Percentiles rank a stretch among this genome's conserved stretches.
Evolutionary conservation across 495 filamentous ascomycete genomes (phyloP).

Genomic region (Penicillium nucicola): DNA sequence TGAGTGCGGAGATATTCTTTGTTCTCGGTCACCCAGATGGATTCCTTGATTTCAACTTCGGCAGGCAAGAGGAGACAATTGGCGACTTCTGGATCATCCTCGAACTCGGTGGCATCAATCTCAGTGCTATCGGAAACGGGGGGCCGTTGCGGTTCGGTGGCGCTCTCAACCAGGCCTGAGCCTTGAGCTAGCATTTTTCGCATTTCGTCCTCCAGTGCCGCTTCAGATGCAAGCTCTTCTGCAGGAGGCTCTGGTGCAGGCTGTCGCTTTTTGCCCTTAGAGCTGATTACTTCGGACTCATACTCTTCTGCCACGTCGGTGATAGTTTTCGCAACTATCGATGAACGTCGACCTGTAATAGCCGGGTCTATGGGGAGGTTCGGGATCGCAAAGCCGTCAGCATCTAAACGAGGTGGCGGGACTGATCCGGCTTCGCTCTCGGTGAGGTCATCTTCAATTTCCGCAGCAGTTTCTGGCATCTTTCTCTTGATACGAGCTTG

Average conservation of each 20-base stretch:
- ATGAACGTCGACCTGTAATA: slow-evolving; percentile 26
- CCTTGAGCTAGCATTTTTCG: slow-evolving; percentile 34
- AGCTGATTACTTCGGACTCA: slow-evolving; percentile 12
- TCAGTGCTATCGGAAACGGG: slow-evolving; percentile 45
- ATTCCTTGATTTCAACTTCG: slow-evolving; percentile 76
- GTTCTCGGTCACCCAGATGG: slow-evolving; percentile 91
- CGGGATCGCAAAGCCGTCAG: slow-evolving; percentile 48
- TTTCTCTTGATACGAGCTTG: slow-evolving; percentile 36
- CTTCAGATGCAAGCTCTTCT: slow-evolving; percentile 42
- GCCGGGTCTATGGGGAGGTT: slow-evolving; percentile 45
- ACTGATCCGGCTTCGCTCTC: slow-evolving; percentile 17
- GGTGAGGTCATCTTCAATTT: slow-evolving; percentile 36
- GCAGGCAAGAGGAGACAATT: slow-evolving; percentile 67
- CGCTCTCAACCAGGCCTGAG: slow-evolving; percentile 37
- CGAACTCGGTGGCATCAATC: slow-evolving; percentile 74
- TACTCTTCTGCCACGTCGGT: slow-evolving; percentile 23
- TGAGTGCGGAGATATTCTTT: slow-evolving; percentile 82
- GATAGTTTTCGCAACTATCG: slow-evolving; percentile 17
- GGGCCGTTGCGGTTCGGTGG: slow-evolving; percentile 9
- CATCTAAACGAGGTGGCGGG: slow-evolving; percentile 39
- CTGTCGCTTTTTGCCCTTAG: slow-evolving; percentile 32
- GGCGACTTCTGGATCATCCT: slow-evolving; percentile 70
- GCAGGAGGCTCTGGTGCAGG: slow-evolving; percentile 30
- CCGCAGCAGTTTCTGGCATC: slow-evolving; percentile 46
- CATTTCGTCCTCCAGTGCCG: slow-evolving; percentile 44